These are phyloP conservation scores for Aurantiochytrium sp. DNA, from an alignment of 108 stramenopile genomes.

Conservation along the genomic window DNA sequence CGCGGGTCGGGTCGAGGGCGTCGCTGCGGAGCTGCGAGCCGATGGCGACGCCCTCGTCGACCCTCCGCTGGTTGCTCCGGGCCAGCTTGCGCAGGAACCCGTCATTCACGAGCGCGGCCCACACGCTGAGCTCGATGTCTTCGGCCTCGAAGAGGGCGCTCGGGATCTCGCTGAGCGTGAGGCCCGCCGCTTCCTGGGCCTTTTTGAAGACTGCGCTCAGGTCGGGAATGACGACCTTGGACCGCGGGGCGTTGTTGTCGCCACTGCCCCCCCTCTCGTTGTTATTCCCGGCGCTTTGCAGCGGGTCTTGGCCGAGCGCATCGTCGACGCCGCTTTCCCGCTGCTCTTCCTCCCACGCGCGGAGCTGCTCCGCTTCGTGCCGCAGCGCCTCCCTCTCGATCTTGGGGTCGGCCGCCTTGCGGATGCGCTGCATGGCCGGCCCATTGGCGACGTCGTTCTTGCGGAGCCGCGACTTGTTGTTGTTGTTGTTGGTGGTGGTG, in stretches of 20 bases:
- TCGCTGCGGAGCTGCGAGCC: background rate
- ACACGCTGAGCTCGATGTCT: background rate
- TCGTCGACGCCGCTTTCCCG: background rate
- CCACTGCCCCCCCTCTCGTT: background rate
- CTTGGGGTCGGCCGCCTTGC: constrained; percentile 23
- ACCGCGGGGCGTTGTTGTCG: too few relatives aligned
- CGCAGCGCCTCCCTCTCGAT: background rate
- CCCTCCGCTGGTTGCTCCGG: background rate
- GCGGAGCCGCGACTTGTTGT: background rate
- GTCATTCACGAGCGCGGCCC: background rate
- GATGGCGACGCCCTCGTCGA: background rate
- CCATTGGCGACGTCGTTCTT: background rate
- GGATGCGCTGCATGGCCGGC: background rate
- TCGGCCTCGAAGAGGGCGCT: background rate
- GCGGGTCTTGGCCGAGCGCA: too few relatives aligned
- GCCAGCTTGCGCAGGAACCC: background rate
- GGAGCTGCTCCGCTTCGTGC: background rate
- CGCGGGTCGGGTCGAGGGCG: background rate
- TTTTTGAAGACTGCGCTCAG: background rate
- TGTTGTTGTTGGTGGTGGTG: background rate
- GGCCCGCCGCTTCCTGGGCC: background rate
- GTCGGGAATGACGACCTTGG: background rate
- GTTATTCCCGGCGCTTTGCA: background rate
- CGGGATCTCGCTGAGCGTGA: background rate
- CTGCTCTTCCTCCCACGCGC: background rate